Percentiles rank a stretch among this genome's conserved stretches.
These are phyloP conservation scores for Podospora pseudopauciseta DNA, from an alignment of 495 filamentous ascomycete species.

Conservation along the genomic window DNA sequence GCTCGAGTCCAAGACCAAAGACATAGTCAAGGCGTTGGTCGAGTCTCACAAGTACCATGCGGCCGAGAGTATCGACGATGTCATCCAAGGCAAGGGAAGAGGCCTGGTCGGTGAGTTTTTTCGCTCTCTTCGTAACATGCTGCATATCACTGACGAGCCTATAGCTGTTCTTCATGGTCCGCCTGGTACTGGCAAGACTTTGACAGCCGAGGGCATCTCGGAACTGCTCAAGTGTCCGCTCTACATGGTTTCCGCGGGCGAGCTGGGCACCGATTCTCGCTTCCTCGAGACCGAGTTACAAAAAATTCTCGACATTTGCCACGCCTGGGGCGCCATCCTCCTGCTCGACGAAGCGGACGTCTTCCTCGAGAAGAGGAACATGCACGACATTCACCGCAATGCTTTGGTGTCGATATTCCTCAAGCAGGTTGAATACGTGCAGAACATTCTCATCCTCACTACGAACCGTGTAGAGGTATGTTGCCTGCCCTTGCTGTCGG, in stretches of 20 bases:
- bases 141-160: constrained; percentile 15
- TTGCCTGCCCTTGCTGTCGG: background rate
- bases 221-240: constrained; percentile 78
- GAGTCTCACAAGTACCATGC: constrained; percentile 57
- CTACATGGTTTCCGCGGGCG: constrained; percentile 80
- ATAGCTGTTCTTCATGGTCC: constrained; percentile 70
- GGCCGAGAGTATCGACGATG: constrained; percentile 69
- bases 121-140: constrained; percentile 29
- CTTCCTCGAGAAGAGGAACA: constrained; percentile 70
- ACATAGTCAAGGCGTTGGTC: constrained; percentile 50
- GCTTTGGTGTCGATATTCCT: constrained; percentile 65
- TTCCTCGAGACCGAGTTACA: constrained; percentile 75
- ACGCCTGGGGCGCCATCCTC: constrained; percentile 80
- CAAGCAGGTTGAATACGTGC: constrained; percentile 51
- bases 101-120: constrained; percentile 65
- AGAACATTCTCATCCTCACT: constrained; percentile 52
- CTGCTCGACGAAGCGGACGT: constrained; percentile 77
- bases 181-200: constrained; percentile 82
- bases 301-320: constrained; percentile 81
- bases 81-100: constrained; percentile 51
- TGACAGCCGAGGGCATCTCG: constrained; percentile 84
- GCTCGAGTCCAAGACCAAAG: constrained; percentile 31
- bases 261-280: constrained; percentile 76
- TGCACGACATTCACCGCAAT: constrained; percentile 71
- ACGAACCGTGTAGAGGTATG: constrained; percentile 53